These are phyloP conservation scores for Calocybe indica DNA, from an alignment of 768 basidiomycete genomes.

Conservation along the genomic window DNA sequence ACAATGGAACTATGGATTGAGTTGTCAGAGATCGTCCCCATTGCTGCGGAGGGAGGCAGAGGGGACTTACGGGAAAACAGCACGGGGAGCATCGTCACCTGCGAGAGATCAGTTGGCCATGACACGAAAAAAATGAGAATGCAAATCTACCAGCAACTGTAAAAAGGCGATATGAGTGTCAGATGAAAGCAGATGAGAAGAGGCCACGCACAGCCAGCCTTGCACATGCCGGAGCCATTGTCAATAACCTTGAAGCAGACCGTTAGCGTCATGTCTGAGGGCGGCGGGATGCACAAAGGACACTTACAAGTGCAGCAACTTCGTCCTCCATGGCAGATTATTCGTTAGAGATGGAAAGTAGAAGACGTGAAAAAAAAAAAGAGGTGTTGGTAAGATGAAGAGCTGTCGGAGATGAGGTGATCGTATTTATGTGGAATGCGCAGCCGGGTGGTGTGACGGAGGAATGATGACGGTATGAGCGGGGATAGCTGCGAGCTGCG, in stretches of 20 bases:
- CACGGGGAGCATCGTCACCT: slow-evolving; percentile 88
- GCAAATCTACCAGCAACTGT: slow-evolving; percentile 56
- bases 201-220: slow-evolving; percentile 85
- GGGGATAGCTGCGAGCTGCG: slow-evolving; percentile 1
- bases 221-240: slow-evolving; percentile 99
- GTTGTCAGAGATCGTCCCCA: background rate
- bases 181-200: slow-evolving; percentile 8
- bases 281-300: slow-evolving; percentile 27
- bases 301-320: slow-evolving; percentile 41
- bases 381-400: slow-evolving; percentile 8
- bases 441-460: background rate
- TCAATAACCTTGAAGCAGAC: slow-evolving; percentile 61
- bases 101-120: slow-evolving; percentile 16
- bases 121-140: background rate
- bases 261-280: background rate
- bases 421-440: no score
- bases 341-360: slow-evolving; percentile 22
- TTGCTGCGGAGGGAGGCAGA: background rate
- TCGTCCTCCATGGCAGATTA: slow-evolving; percentile 41
- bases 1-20: slow-evolving; percentile 67
- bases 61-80: slow-evolving; percentile 88
- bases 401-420: slow-evolving; percentile 4
- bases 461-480: slow-evolving; percentile 1
- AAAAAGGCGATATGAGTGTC: slow-evolving; percentile 16
- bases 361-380: slow-evolving; percentile 10